Evolutionary conservation across 2,329 filamentous ascomycete genomes (phyloP), one percentile per base, ranked within the genome.

Genomic region (Exserohilum rostratum): DNA sequence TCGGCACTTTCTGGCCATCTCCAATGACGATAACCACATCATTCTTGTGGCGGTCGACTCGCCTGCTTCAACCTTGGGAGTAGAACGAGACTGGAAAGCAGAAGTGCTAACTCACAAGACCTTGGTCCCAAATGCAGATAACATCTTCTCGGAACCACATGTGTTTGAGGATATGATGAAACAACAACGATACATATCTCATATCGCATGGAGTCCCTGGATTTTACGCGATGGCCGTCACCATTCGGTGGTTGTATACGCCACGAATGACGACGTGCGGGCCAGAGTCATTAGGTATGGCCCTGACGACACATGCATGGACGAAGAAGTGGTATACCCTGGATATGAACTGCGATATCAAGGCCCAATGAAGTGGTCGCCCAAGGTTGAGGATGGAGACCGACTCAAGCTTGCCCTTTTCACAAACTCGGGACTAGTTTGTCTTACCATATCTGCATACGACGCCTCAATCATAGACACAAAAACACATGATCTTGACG

Each of bases 1-100:
- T 5, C 64, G 50, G 35, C 67, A 75, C 17, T 65, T 76, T 13
- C 40, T 80, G 31, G 76, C 72, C 6, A 64, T 78, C 3, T 65
- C 75, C 3, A 79, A 78, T 40, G 77, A 79, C 34, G 69, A 76
- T 35, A 78, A 77, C 29, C 67, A 79, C 15, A 62, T 80, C 9
- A 57, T 72, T 5, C 56, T 79, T 6, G 17, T 79, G 4, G 56
- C 59, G n/a, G 45, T 79, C 12, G 54, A 68, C 10, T 76, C 78
- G 4, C 77, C 78, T 1, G 68, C 76, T 35, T 66, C 76, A 18
- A 62, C 68, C 3, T 49, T 70, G 9, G 67, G 66, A 25, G 51
- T 42, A 7, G 55, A 60, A 10, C 57, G 60, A 12, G 34, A 33
- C 18, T 76, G 74, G 74, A 67, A 31, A 18, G 64, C 67, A 18